Base-by-base conservation (phyloP, 1,284 basidiomycete species). In the Fomitopsis betulina region DNA sequence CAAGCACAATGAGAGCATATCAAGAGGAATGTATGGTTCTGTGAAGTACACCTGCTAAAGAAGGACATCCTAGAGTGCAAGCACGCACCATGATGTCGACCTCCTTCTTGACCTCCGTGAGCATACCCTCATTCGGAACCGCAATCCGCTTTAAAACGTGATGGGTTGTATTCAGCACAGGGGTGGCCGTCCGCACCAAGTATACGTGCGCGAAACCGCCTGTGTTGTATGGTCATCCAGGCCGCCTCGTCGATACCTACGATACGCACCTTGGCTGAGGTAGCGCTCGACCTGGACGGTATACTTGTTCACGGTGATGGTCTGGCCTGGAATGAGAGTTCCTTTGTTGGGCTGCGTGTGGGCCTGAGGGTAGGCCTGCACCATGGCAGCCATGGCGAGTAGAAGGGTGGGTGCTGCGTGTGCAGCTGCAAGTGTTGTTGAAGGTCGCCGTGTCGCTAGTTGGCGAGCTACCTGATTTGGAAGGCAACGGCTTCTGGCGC, bases 171-270 rank as follows among this genome's bases (percentile, higher is more conserved):
- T 89, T 87, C 74, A 89, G 91, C 51, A 99, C 90, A 1, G 95
- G 93, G 54, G 83, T 79, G 4, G 90, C 82, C 6, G 95, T 95
- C 57, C 86, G 83, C 57, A 97, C 96, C 59, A 99, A 87, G 76
- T 99, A 99, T 53, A 99, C 96, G 76, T 98, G 93, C 1, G 97
- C 96, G 73, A 98, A 99, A 17, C 97, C 97, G 75, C 95, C 94
- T 95, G 67, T n/a, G 57, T 56, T 19, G 57, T 56, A 57, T 19
- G 43, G 50, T 54, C 60, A 62, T 59, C 53, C 27, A 30, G 27
- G 39, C 27, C 15, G 9, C 40, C 35, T 45, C 37, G 15, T 25
- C 30, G 51, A 12, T n/a, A 53, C 30, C 55, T 51, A 50, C 53
- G 43, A 19, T 57, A 65, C 62, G 63, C 64, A 89, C 95, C 96